Evolutionary conservation across 148 eudicot species (phyloP).

Genomic region (Silene conica): DNA sequence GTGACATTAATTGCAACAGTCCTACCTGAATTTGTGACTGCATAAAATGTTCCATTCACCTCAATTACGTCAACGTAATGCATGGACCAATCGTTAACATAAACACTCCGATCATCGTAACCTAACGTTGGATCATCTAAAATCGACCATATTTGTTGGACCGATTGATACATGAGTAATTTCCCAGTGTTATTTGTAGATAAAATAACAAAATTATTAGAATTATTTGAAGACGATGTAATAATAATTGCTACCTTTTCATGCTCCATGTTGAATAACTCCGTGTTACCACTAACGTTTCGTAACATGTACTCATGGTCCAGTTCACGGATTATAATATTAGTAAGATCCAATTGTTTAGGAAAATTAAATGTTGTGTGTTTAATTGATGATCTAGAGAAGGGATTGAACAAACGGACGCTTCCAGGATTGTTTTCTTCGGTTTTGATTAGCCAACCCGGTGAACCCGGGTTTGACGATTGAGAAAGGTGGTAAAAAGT

Average conservation of each 20-base stretch:
- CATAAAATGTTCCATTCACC: slow-evolving; percentile 22
- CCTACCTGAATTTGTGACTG: slow-evolving; percentile 33
- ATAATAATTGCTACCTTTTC: slow-evolving; percentile 29
- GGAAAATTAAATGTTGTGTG: slow-evolving; percentile 8
- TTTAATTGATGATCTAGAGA: slow-evolving; percentile 20
- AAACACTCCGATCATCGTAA: slow-evolving; percentile 35
- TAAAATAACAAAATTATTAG: slow-evolving; percentile 16
- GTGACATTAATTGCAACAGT: slow-evolving; percentile 24
- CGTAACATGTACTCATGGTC: slow-evolving; percentile 30
- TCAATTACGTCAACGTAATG: slow-evolving; percentile 34
- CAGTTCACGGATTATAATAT: slow-evolving; percentile 18
- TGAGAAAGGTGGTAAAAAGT: slow-evolving; percentile 15
- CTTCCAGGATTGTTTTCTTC: slow-evolving; percentile 18
- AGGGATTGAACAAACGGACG: slow-evolving; percentile 22
- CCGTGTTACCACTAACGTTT: slow-evolving; percentile 10
- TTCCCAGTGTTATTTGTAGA: slow-evolving; percentile 33
- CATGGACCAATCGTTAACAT: slow-evolving; percentile 31
- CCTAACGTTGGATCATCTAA: slow-evolving; percentile 29
- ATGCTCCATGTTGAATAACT: slow-evolving; percentile 25
- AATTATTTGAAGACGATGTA: neutral
- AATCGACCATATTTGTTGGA: slow-evolving; percentile 18
- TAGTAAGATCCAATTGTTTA: slow-evolving; percentile 20
- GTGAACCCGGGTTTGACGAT: neutral
- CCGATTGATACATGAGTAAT: slow-evolving; percentile 27
- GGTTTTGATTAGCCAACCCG: slow-evolving; percentile 29